Conservation (phyloP, 768 basidiomycete species). For the Astraeus odoratus region DNA sequence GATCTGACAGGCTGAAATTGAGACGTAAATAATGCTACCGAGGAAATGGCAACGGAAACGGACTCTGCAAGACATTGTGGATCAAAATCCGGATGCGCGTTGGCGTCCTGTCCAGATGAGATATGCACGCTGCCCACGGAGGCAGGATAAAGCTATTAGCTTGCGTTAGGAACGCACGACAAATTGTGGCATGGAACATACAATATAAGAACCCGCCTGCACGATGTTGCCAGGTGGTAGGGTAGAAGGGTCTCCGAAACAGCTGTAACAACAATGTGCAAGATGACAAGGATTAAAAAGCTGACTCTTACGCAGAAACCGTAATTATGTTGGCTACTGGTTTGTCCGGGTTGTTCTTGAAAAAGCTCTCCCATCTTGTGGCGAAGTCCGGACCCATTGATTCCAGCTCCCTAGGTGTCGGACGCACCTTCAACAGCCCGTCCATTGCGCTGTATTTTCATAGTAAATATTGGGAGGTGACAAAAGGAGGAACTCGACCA, state of each 20-base stretch:
- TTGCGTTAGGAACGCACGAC: background rate
- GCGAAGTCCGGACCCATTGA: conserved; percentile 15
- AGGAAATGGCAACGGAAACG: conserved; percentile 6
- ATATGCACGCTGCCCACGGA: conserved; percentile 46
- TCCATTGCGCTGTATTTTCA: conserved; percentile 9
- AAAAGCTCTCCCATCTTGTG: conserved; percentile 15
- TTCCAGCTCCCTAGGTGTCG: conserved; percentile 13
- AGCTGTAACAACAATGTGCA: conserved; percentile 14
- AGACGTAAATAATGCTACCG: background rate
- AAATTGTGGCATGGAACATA: conserved; percentile 10
- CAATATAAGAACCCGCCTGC: conserved; percentile 25
- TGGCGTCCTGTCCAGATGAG: conserved; percentile 32
- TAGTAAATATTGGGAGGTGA: background rate
- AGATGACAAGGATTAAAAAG: background rate
- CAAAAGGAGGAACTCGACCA: conserved; percentile 3
- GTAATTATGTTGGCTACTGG: conserved; percentile 4
- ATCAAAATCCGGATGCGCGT: conserved; percentile 39
- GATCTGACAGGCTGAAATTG: conserved; percentile 24
- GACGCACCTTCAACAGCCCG: conserved; percentile 19
- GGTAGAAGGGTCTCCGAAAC: conserved; percentile 11
- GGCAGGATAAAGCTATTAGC: conserved; percentile 34
- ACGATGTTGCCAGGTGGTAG: conserved; percentile 22
- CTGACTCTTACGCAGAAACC: conserved; percentile 2
- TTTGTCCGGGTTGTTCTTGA: conserved; percentile 15
- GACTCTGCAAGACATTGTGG: conserved; percentile 39